Conservation (phyloP, 805 yeast species). For the Phaffomyces thermotolerans region DNA sequence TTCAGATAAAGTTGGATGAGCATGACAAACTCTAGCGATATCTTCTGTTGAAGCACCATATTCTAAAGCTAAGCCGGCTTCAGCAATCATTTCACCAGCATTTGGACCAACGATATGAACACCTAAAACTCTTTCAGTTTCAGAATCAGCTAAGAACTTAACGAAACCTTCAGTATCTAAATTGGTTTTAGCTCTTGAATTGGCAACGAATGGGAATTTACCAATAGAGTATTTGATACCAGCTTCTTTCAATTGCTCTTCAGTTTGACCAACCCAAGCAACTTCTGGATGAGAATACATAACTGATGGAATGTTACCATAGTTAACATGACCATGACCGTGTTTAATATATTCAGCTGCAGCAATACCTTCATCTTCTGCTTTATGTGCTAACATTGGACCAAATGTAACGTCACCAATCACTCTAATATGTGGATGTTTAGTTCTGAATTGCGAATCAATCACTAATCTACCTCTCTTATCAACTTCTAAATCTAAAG, state of each 20-base stretch:
- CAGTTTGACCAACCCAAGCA: conserved; percentile 98
- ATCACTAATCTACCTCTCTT: conserved; percentile 89
- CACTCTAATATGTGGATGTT: conserved; percentile 87
- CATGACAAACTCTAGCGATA: conserved; percentile 94
- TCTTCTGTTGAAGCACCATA: conserved; percentile 99
- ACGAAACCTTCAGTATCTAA: conserved; percentile 96
- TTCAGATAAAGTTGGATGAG: conserved; percentile 97
- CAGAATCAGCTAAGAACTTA: conserved; percentile 91
- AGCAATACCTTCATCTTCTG: conserved; percentile 99
- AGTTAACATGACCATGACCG: conserved; percentile 98
- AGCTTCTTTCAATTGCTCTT: conserved; percentile 87
- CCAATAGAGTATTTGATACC: conserved; percentile 91
- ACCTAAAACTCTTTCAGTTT: conserved; percentile 94
- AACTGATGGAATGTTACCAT: conserved; percentile 94
- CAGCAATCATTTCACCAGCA: conserved; percentile 99
- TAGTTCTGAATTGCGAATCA: conserved; percentile 89
- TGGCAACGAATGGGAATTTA: conserved; percentile 97
- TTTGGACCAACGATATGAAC: conserved; percentile 96
- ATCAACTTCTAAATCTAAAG: conserved; percentile 84
- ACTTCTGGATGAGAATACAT: conserved; percentile 99
- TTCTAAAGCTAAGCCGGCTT: conserved; percentile 94
- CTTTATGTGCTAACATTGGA: conserved; percentile 99
- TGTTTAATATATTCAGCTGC: conserved; percentile 90
- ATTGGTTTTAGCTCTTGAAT: conserved; percentile 99
- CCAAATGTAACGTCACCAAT: conserved; percentile 99